A percentile compares a stretch with the other conserved stretches of the same genome.
Conservation (phyloP, 2,329 filamentous ascomycete species). For the Neofusicoccum sp. region DNA sequence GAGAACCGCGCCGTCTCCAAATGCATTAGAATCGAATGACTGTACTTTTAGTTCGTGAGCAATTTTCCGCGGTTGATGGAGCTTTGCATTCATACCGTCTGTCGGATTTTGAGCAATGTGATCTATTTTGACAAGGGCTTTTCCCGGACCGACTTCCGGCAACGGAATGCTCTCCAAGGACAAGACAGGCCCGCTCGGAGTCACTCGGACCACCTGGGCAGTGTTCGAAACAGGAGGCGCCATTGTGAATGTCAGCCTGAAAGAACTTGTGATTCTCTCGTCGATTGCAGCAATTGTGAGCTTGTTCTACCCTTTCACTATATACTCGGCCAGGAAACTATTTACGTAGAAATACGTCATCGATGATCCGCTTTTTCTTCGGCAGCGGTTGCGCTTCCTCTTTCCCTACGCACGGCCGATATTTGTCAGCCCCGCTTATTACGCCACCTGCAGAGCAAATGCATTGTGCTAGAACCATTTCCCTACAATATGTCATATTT, state of each 20-base stretch:
- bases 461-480: too few species aligned
- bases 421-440: too few species aligned
- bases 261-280: neutral
- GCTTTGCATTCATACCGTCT: conserved; percentile 23
- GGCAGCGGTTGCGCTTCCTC: too few species aligned
- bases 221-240: neutral
- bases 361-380: too few species aligned
- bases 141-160: neutral
- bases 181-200: neutral
- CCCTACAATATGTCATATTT: too few species aligned
- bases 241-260: neutral
- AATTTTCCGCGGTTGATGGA: neutral
- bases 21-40: conserved; percentile 33
- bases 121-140: conserved; percentile 25
- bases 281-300: too few species aligned
- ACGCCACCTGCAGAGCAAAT: too few species aligned
- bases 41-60: conserved; percentile 23
- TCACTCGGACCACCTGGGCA: neutral
- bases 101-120: conserved; percentile 30
- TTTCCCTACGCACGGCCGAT: too few species aligned
- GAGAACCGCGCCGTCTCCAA: conserved; percentile 42
- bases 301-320: too few species aligned
- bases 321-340: too few species aligned
- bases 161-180: neutral
- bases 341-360: too few species aligned